These are phyloP conservation scores for Geranium rotundifolium DNA, from an alignment of 345 rosid species.

Conservation along the genomic window DNA sequence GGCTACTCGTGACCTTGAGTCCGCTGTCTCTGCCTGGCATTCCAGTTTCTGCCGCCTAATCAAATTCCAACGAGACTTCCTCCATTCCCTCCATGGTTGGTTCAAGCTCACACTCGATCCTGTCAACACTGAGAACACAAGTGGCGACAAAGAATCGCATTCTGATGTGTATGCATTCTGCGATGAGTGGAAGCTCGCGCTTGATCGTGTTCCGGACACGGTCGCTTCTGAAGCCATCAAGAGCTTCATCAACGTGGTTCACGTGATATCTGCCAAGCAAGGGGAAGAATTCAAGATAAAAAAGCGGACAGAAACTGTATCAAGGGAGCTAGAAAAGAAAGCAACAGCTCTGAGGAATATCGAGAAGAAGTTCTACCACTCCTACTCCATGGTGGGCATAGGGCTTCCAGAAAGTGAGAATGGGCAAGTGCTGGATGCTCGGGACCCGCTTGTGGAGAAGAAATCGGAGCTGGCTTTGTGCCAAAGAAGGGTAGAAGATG, in stretches of 20 bases:
- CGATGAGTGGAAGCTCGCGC: slow-evolving; percentile 91
- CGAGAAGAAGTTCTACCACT: slow-evolving; percentile 86
- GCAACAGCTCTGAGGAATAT: slow-evolving; percentile 75
- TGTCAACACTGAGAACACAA: slow-evolving; percentile 41
- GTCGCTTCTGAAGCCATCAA: slow-evolving; percentile 98
- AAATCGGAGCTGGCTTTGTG: slow-evolving; percentile 76
- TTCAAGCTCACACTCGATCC: slow-evolving; percentile 78
- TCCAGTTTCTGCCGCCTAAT: slow-evolving; percentile 69
- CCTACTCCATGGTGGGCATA: slow-evolving; percentile 82
- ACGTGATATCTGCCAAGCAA: slow-evolving; percentile 68
- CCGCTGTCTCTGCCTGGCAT: slow-evolving; percentile 84
- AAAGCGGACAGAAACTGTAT: slow-evolving; percentile 61
- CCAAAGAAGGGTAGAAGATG: slow-evolving; percentile 85
- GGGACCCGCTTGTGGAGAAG: slow-evolving; percentile 82
- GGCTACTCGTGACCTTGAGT: slow-evolving; percentile 88
- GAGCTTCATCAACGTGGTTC: slow-evolving; percentile 81
- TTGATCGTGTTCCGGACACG: slow-evolving; percentile 87
- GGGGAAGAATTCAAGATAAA: slow-evolving; percentile 68
- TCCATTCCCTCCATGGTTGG: slow-evolving; percentile 76
- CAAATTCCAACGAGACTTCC: slow-evolving; percentile 77
- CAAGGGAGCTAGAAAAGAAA: slow-evolving; percentile 90
- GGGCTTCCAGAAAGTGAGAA: slow-evolving; percentile 66
- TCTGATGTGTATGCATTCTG: slow-evolving; percentile 55
- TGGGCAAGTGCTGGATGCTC: slow-evolving; percentile 62
- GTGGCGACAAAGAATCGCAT: slow-evolving; percentile 20